Evolutionary conservation across 768 basidiomycete species (phyloP), one percentile per base, ranked within the genome.

Genomic region (Cyclocybe aegerita): DNA sequence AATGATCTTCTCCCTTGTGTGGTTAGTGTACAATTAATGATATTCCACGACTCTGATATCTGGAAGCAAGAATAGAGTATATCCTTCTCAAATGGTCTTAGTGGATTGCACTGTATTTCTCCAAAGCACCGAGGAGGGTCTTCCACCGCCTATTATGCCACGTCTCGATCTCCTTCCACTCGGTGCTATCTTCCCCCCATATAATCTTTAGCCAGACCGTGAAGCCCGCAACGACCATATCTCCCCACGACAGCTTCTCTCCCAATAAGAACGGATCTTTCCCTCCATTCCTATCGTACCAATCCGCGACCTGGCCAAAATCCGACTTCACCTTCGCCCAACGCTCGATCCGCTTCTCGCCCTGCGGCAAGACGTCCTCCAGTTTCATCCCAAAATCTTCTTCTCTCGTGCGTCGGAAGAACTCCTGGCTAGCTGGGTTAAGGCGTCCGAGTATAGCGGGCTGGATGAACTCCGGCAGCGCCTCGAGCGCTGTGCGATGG

Each of bases 391-490:
- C 72, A 32, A 68, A 65, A 1, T 39, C 35, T 3, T 46, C 46
- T 31, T 65, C 63, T 10, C 72, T 61, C 1, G 72, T 74, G 7
- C 49, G 53, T n/a, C 70, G 56, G 57, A 74, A 79, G 52, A 57
- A 56, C 11, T 39, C 56, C 11, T 50, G 37, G 43, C 53, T 57
- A 6, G n/a, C 33, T 17, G 56, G 46, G 23, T 56, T 44, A n/a
- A 57, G 42, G 6, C 29, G 35, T 8, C 33, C 2, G 14, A 29
- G 23, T 7, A 39, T 38, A 3, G 32, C 16, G 4, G 56, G 54
- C n/a, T 56, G 35, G 12, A 54, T 43, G 37, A 50, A 54, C 14
- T 32, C 31, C 47, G 31, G 31, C 29, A 43, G 36, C 16, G 46
- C 39, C 11, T 29, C 17, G 7, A 52, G 23, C 23, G 5, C 23